phyloP scores from a whole-genome alignment of 2,329 filamentous ascomycete species.

The Septoria linicola region DNA sequence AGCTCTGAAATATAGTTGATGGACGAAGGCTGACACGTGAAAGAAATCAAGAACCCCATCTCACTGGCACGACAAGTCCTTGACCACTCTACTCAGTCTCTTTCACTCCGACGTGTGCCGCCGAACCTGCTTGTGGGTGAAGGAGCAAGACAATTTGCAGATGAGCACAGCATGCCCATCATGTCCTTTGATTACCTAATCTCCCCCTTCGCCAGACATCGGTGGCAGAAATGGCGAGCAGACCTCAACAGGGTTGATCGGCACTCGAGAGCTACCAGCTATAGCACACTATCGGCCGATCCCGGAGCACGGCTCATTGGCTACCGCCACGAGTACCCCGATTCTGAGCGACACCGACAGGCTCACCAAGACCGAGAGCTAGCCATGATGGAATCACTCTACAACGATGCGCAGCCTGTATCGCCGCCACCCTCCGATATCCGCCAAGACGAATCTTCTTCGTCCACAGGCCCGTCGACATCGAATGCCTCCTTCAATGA shows the following conservation, averaged over 20 bases:
- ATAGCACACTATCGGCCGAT: conserved; percentile 21
- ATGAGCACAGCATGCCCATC: conserved; percentile 70
- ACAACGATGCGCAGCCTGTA: conserved; percentile 38
- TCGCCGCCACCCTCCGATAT: conserved; percentile 36
- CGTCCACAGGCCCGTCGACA: conserved; percentile 27
- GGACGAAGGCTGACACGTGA: conserved; percentile 20
- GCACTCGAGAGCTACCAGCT: conserved; percentile 37
- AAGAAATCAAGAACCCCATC: conserved; percentile 91
- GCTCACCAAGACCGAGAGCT: conserved; percentile 42
- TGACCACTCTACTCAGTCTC: conserved; percentile 69
- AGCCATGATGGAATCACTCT: conserved; percentile 34
- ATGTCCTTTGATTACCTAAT: conserved; percentile 74
- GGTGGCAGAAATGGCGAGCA: conserved; percentile 72
- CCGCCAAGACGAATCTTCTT: conserved; percentile 15
- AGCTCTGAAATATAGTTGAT: neutral
- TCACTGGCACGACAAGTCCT: conserved; percentile 80
- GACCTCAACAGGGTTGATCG: conserved; percentile 66
- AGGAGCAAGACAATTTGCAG: conserved; percentile 83
- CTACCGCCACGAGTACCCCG: conserved; percentile 11
- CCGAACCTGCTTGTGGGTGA: conserved; percentile 87
- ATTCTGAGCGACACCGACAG: conserved; percentile 28
- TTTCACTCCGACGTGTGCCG: conserved; percentile 85
- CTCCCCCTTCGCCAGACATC: conserved; percentile 74
- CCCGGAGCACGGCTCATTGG: conserved; percentile 25
- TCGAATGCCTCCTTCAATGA: conserved; percentile 5